A percentile compares a stretch with the other conserved stretches of the same genome.
phyloP scores from a whole-genome alignment of 1,139 yeast species.

The Suhomyces bokatorum region DNA sequence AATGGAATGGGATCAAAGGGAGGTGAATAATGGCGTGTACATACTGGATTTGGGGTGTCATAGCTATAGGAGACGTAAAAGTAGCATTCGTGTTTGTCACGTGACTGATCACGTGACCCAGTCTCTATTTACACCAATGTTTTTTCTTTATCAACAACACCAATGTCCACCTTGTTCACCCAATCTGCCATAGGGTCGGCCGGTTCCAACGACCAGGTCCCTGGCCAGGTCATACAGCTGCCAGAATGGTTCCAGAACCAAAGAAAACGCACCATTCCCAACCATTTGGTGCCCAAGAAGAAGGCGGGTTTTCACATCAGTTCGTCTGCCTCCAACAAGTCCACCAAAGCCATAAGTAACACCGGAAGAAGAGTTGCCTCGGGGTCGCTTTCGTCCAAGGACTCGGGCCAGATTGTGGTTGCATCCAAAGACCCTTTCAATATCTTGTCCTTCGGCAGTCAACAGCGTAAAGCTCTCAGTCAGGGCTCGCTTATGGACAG shows the following conservation, averaged over 20 bases:
- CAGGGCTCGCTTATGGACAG: slow-evolving; percentile 14
- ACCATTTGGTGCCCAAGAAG: slow-evolving; percentile 47
- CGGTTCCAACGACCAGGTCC: slow-evolving; percentile 5
- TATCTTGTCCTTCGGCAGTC: slow-evolving; percentile 41
- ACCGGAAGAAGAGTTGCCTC: slow-evolving; percentile 9
- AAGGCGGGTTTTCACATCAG: slow-evolving; percentile 45
- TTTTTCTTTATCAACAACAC: slow-evolving; percentile 2
- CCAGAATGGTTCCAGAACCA: slow-evolving; percentile 59
- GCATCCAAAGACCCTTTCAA: slow-evolving; percentile 33
- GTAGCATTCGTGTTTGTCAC: not conserved
- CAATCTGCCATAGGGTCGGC: slow-evolving; percentile 7
- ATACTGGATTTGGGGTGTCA: not conserved
- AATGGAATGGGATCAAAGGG: not conserved
- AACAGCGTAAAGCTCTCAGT: slow-evolving; percentile 23
- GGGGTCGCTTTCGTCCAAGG: slow-evolving; percentile 10
- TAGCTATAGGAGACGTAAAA: too few species aligned
- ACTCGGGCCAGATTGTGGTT: slow-evolving; percentile 10
- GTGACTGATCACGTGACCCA: not conserved
- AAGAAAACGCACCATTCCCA: slow-evolving; percentile 61
- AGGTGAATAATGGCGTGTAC: too few species aligned
- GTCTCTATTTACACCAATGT: not conserved
- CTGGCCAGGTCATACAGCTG: slow-evolving; percentile 11
- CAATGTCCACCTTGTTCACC: slow-evolving; percentile 11
- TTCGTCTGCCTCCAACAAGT: slow-evolving; percentile 22
- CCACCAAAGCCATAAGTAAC: slow-evolving; percentile 4